A percentile compares a stretch with the other conserved stretches of the same genome.
Conservation (phyloP, 176 grass and related monocot species). For the Oryza australiensis region DNA sequence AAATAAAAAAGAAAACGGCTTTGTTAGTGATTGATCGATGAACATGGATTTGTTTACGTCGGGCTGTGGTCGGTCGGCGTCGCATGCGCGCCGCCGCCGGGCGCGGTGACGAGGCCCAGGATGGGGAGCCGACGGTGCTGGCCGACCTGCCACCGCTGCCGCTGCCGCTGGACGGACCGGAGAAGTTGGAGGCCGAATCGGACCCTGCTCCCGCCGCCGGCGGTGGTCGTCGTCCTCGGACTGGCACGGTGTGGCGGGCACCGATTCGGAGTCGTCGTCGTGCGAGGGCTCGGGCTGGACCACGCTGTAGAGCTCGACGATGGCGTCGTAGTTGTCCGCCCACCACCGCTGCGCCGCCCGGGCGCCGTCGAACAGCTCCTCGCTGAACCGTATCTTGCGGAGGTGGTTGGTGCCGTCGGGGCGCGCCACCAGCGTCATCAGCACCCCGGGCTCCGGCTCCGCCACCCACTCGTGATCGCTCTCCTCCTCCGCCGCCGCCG, state of each 20-base stretch:
- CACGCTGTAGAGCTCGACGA: slow-evolving; percentile 73
- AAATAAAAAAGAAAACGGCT: not conserved
- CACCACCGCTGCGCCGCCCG: slow-evolving; percentile 64
- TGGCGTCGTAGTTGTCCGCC: slow-evolving; percentile 58
- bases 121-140: slow-evolving; percentile 49
- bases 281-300: slow-evolving; percentile 25
- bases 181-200: slow-evolving; percentile 41
- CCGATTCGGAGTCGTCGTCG: slow-evolving; percentile 23
- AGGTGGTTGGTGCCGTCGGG: slow-evolving; percentile 71
- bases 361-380: slow-evolving; percentile 59
- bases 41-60: slow-evolving; percentile 15
- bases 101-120: slow-evolving; percentile 45
- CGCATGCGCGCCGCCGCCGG: not conserved
- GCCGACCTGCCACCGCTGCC: slow-evolving; percentile 43
- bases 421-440: slow-evolving; percentile 65
- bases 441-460: slow-evolving; percentile 72
- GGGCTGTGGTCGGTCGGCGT: not conserved
- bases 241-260: slow-evolving; percentile 47
- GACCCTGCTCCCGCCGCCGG: slow-evolving; percentile 13
- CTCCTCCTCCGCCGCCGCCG: not conserved
- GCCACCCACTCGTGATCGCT: slow-evolving; percentile 62
- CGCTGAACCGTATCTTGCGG: slow-evolving; percentile 63
- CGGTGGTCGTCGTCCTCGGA: slow-evolving; percentile 64
- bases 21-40: not conserved
- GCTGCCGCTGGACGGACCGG: slow-evolving; percentile 45